phyloP scores from a whole-genome alignment of 192 early-diverging fungal genomes.

The Physocladia obscura region DNA sequence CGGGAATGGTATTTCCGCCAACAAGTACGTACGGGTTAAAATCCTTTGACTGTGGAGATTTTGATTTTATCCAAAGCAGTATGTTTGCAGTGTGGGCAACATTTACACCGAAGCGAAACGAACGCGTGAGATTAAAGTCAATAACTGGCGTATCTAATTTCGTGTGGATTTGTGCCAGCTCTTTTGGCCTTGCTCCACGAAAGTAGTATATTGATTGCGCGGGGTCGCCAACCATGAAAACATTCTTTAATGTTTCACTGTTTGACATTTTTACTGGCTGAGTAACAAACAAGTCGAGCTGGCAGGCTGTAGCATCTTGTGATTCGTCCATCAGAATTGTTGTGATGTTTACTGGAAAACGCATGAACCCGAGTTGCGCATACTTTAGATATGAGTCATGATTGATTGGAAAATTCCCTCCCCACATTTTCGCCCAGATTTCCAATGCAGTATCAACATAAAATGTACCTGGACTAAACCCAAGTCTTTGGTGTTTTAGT shows the following conservation, averaged over 20 bases:
- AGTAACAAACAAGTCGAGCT: constrained; percentile 28
- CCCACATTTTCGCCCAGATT: constrained; percentile 26
- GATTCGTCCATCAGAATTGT: constrained; percentile 25
- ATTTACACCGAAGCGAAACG: constrained; percentile 20
- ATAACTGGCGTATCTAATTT: background rate
- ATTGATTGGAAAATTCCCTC: constrained; percentile 9
- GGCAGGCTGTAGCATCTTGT: constrained; percentile 25
- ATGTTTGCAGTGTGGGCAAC: constrained; percentile 20
- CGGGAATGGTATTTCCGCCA: background rate
- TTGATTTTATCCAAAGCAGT: constrained; percentile 14
- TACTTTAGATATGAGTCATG: constrained; percentile 28
- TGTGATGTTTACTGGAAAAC: background rate
- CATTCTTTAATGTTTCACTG: background rate
- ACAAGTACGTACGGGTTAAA: constrained; percentile 21
- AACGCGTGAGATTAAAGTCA: constrained; percentile 12
- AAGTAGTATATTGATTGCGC: constrained; percentile 28
- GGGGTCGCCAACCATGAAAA: constrained; percentile 27
- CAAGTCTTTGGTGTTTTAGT: constrained; percentile 9
- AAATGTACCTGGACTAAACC: constrained; percentile 7
- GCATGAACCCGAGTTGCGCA: constrained; percentile 21
- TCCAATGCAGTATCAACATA: constrained; percentile 7
- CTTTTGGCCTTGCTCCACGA: constrained; percentile 27
- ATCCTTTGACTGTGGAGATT: constrained; percentile 24
- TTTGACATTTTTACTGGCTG: background rate
- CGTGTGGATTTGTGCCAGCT: constrained; percentile 18